Evolutionary conservation across 2,329 filamentous ascomycete genomes (phyloP).

Genomic region (Blastomyces emzantsi): DNA sequence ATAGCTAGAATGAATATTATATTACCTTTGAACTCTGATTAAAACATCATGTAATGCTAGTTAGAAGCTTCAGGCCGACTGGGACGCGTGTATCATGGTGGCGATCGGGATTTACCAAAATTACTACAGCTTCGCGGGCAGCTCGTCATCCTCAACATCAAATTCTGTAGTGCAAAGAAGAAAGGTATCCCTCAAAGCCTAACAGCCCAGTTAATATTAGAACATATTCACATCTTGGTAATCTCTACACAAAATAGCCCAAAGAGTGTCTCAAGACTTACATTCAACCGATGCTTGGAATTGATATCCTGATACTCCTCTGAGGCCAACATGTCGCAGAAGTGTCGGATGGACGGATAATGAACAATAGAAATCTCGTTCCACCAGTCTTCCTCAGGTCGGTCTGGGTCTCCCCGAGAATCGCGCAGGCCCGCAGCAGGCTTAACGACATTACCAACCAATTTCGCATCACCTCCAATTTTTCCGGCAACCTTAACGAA

Average conservation of each 20-base stretch:
- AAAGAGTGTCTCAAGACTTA: slow-evolving; percentile 18
- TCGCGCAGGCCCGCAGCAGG: slow-evolving; percentile 19
- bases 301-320: slow-evolving; percentile 53
- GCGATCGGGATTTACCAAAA: background rate
- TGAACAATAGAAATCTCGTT: slow-evolving; percentile 57
- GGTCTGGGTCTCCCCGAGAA: slow-evolving; percentile 19
- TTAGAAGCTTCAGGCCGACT: too few species aligned
- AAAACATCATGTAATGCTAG: too few species aligned
- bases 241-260: background rate
- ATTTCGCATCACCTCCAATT: slow-evolving; percentile 51
- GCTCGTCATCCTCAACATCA: slow-evolving; percentile 26
- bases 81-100: background rate
- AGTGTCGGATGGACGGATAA: slow-evolving; percentile 54
- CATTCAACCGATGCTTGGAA: slow-evolving; percentile 41
- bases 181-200: slow-evolving; percentile 44
- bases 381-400: slow-evolving; percentile 38
- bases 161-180: slow-evolving; percentile 48
- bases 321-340: slow-evolving; percentile 51
- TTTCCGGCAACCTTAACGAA: slow-evolving; percentile 40
- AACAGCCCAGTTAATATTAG: background rate
- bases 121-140: slow-evolving; percentile 22
- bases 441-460: slow-evolving; percentile 50
- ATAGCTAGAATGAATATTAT: too few species aligned
- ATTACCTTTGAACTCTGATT: too few species aligned
- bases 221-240: background rate